Conservation (phyloP, 2,329 filamentous ascomycete genomes). For the Botrytis fabae region DNA sequence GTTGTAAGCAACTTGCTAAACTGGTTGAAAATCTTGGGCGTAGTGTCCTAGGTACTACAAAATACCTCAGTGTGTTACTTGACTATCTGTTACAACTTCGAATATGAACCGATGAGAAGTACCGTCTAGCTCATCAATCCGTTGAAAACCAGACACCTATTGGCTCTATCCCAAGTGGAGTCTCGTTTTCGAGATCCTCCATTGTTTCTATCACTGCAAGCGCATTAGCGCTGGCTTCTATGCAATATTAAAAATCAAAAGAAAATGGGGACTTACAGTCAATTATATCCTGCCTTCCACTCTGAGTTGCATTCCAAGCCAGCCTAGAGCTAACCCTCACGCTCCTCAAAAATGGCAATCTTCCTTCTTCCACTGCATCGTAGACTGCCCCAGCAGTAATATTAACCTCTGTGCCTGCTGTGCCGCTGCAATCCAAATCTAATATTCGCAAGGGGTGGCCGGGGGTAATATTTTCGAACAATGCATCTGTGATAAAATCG, state of each 20-base stretch:
- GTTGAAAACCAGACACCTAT: conserved; percentile 17
- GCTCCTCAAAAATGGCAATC: conserved; percentile 37
- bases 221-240: background rate
- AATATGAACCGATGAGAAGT: background rate
- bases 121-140: conserved; percentile 7
- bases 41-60: background rate
- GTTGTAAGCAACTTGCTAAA: background rate
- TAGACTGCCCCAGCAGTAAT: conserved; percentile 34
- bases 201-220: conserved; percentile 33
- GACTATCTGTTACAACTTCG: background rate
- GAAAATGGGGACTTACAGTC: conserved; percentile 26
- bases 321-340: conserved; percentile 39
- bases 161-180: conserved; percentile 32
- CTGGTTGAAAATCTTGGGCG: background rate
- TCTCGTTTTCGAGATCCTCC: conserved; percentile 36
- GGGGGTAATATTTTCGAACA: conserved; percentile 31
- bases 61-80: background rate
- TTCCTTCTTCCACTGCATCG: conserved; percentile 35
- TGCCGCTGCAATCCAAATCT: conserved; percentile 40
- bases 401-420: conserved; percentile 34
- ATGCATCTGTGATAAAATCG: conserved; percentile 37
- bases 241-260: background rate
- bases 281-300: conserved; percentile 30
- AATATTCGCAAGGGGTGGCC: conserved; percentile 37
- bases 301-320: conserved; percentile 37